These are phyloP conservation scores for Ilex asprella DNA, from an alignment of 257 asterid species.

Conservation along the genomic window DNA sequence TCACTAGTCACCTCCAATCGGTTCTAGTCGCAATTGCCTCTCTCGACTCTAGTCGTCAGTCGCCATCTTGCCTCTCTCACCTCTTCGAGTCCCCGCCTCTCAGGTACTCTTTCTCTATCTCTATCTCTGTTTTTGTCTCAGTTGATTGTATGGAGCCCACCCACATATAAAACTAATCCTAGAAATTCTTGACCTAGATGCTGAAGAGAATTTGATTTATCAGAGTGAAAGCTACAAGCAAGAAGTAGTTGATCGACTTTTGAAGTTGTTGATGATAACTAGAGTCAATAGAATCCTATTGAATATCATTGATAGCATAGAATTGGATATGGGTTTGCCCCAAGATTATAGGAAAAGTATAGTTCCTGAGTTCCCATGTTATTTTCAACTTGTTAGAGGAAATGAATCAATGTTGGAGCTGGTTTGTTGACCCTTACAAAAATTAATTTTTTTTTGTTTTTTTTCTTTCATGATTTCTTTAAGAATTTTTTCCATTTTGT, in stretches of 20 bases:
- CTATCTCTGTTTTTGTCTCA: too few species aligned
- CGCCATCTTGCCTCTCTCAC: too few species aligned
- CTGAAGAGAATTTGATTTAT: constrained; percentile 56
- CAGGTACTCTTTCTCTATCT: too few species aligned
- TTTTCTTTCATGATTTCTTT: too few species aligned
- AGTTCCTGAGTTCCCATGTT: constrained; percentile 87
- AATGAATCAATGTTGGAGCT: constrained; percentile 48
- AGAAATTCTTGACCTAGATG: constrained; percentile 28
- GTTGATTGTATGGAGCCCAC: constrained; percentile 33
- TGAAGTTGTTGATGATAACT: constrained; percentile 80
- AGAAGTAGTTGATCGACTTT: constrained; percentile 53
- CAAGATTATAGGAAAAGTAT: constrained; percentile 35
- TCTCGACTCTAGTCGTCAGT: too few species aligned
- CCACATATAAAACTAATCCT: constrained; percentile 78
- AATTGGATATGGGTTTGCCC: constrained; percentile 88
- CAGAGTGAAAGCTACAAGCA: constrained; percentile 54
- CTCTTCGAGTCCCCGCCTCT: too few species aligned
- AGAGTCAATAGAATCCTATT: constrained; percentile 56
- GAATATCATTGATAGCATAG: constrained; percentile 43
- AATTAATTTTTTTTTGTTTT: too few species aligned
- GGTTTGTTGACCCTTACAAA: too few species aligned
- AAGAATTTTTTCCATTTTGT: too few species aligned
- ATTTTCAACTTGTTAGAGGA: constrained; percentile 44
- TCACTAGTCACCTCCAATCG: too few species aligned
- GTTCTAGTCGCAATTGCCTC: too few species aligned